Conservation (phyloP, 2,329 filamentous ascomycete genomes). For the Ustulina deusta region DNA sequence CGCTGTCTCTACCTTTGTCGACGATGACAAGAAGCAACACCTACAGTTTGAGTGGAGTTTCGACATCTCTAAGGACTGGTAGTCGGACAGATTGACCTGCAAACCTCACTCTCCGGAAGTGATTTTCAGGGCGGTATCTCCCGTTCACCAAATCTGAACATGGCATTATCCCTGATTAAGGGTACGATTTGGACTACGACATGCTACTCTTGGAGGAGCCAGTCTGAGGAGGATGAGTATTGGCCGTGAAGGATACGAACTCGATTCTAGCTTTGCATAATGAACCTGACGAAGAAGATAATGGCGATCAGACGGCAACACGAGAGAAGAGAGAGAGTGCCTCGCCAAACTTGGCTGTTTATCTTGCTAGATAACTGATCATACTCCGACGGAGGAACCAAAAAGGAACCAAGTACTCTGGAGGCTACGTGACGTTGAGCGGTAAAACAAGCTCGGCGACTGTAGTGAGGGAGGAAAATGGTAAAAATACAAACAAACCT, state of each 20-base stretch:
- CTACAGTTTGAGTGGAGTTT: conserved; percentile 96
- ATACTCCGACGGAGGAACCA: background rate
- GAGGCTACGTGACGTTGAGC: background rate
- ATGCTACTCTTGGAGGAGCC: conserved; percentile 10
- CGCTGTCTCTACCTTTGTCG: conserved; percentile 88
- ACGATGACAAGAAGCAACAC: conserved; percentile 93
- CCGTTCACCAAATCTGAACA: conserved; percentile 1
- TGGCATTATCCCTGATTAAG: background rate
- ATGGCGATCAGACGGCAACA: conserved; percentile 26
- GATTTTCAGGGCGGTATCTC: conserved; percentile 10
- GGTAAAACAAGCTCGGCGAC: background rate
- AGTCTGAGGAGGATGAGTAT: conserved; percentile 13
- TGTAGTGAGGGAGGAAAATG: background rate
- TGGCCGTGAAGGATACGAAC: conserved; percentile 16
- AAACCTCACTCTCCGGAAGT: conserved; percentile 12
- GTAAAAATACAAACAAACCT: background rate
- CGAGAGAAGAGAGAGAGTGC: background rate
- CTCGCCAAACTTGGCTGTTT: background rate
- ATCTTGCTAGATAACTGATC: conserved; percentile 16
- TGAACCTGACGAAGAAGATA: conserved; percentile 25
- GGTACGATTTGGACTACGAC: conserved; percentile 15
- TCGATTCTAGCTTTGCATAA: conserved; percentile 29
- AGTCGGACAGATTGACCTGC: conserved; percentile 47
- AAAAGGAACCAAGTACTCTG: conserved; percentile 8
- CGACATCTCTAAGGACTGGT: conserved; percentile 97